Evolutionary conservation across 2,329 filamentous ascomycete genomes (phyloP).

Genomic region (Exophiala alcalophila): DNA sequence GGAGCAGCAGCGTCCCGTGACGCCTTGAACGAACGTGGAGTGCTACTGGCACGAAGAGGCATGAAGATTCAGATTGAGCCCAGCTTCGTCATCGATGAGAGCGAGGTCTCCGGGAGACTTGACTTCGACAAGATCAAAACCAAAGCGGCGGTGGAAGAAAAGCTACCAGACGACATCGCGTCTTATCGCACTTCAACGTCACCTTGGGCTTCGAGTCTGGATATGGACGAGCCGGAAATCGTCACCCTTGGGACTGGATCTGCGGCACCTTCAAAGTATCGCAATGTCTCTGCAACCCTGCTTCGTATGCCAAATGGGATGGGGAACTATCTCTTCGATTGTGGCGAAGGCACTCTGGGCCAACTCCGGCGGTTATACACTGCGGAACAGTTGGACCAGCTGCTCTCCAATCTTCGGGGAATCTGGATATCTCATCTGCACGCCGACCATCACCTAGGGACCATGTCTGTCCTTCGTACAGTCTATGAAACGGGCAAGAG

Average conservation of each 20-base stretch:
- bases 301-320: constrained; percentile 71
- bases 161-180: constrained; percentile 12
- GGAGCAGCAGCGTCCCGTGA: not conserved
- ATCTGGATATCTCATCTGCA: constrained; percentile 96
- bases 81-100: constrained; percentile 38
- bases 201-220: constrained; percentile 60
- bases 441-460: constrained; percentile 92
- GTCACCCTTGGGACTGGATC: constrained; percentile 89
- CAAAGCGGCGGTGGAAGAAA: constrained; percentile 35
- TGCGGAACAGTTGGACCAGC: constrained; percentile 60
- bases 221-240: constrained; percentile 73
- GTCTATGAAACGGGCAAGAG: constrained; percentile 7
- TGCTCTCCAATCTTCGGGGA: constrained; percentile 73
- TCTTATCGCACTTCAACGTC: constrained; percentile 1
- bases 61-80: constrained; percentile 48
- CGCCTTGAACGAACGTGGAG: constrained; percentile 1
- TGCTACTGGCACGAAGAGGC: constrained; percentile 42
- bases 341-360: constrained; percentile 86
- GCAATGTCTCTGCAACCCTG: constrained; percentile 88
- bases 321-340: constrained; percentile 89
- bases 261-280: constrained; percentile 83
- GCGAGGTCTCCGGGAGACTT: constrained; percentile 33
- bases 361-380: constrained; percentile 75
- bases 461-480: constrained; percentile 63
- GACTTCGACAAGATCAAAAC: constrained; percentile 27